Evolutionary conservation across 2,329 filamentous ascomycete species (phyloP).

Genomic region (Fusarium setosum): DNA sequence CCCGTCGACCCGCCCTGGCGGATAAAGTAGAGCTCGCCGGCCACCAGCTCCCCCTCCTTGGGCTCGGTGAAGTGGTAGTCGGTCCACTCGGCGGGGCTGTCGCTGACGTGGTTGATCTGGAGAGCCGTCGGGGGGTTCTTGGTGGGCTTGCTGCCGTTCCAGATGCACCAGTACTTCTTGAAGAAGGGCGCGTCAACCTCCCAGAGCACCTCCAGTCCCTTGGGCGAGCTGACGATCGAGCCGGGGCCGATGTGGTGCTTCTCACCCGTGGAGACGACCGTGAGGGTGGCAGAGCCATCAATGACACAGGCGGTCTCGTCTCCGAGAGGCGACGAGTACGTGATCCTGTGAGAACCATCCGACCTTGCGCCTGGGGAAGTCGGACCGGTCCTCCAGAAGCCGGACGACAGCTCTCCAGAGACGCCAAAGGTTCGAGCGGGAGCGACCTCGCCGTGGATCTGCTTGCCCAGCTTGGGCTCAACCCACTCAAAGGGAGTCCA

Average conservation of each 20-base stretch:
- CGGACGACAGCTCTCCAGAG: constrained; percentile 2
- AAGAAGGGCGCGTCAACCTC: constrained; percentile 6
- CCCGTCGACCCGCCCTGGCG: constrained; percentile 13
- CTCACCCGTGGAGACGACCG: neutral
- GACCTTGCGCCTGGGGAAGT: neutral
- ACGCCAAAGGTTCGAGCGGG: neutral
- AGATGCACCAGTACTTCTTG: constrained; percentile 18
- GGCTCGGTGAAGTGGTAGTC: constrained; percentile 28
- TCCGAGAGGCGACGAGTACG: constrained; percentile 5
- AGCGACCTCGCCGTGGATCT: constrained; percentile 5
- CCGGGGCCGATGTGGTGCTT: constrained; percentile 3
- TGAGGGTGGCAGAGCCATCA: constrained; percentile 6
- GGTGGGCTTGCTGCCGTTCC: constrained; percentile 3
- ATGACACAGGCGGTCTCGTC: constrained; percentile 2
- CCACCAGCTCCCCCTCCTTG: constrained; percentile 24
- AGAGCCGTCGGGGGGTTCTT: constrained; percentile 4
- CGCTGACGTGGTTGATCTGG: constrained; percentile 9
- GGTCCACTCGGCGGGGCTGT: constrained; percentile 16
- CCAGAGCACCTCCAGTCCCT: constrained; percentile 4
- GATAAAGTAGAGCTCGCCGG: constrained; percentile 28
- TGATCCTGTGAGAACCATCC: constrained; percentile 4
- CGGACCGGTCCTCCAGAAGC: constrained; percentile 3
- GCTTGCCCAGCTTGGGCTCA: constrained; percentile 11
- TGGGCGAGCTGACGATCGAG: constrained; percentile 4
- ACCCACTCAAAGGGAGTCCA: constrained; percentile 12